phyloP scores from a whole-genome alignment of 306 rosid genomes.

The Medicago ruthenica region DNA sequence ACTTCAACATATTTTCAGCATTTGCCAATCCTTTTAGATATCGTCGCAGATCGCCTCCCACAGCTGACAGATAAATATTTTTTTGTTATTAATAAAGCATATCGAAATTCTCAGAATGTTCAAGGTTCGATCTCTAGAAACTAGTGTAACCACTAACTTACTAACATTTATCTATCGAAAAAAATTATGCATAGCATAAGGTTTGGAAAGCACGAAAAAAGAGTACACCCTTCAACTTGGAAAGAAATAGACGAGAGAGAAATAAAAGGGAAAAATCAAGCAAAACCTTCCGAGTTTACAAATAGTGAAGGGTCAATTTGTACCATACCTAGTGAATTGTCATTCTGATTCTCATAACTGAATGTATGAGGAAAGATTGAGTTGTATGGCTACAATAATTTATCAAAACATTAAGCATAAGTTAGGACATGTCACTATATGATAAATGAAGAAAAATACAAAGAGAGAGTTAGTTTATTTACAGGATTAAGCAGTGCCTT shows the following conservation, averaged over 20 bases:
- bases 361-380: constrained; percentile 71
- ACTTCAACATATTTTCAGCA: constrained; percentile 57
- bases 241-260: too few species aligned
- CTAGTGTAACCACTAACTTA: too few species aligned
- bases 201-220: too few species aligned
- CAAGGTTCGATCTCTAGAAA: too few species aligned
- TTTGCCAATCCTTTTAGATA: constrained; percentile 64
- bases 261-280: not conserved
- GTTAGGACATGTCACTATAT: constrained; percentile 9
- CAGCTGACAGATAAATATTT: constrained; percentile 46
- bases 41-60: constrained; percentile 59
- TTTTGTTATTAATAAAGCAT: not conserved
- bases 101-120: too few species aligned
- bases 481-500: constrained; percentile 86
- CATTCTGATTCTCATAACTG: constrained; percentile 50
- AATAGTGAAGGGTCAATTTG: not conserved
- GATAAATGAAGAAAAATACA: not conserved
- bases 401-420: constrained; percentile 29
- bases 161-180: too few species aligned
- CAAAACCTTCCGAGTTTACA: not conserved
- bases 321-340: constrained; percentile 68
- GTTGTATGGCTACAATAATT: constrained; percentile 55
- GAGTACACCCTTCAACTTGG: too few species aligned
- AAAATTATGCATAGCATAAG: not conserved
- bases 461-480: constrained; percentile 4